Percentiles rank a stretch among this genome's conserved stretches.
These are phyloP conservation scores for Alternaria novae-zelandiae DNA, from an alignment of 2,329 filamentous ascomycete species.

Conservation along the genomic window DNA sequence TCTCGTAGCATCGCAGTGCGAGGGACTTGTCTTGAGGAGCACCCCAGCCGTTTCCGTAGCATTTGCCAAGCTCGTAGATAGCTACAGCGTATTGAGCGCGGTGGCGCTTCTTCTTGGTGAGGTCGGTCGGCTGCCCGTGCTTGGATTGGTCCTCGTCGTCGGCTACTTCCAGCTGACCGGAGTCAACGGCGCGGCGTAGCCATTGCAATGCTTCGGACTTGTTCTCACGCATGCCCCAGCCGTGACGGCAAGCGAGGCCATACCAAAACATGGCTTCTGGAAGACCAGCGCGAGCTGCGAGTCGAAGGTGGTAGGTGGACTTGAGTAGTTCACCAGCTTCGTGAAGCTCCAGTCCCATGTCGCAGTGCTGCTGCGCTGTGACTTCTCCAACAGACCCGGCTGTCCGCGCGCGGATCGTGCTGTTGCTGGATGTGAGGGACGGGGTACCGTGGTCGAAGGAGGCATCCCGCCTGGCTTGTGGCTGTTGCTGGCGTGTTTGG, in stretches of 20 bases:
- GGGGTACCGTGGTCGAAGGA: constrained; percentile 37
- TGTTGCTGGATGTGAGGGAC: constrained; percentile 52
- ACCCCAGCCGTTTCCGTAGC: constrained; percentile 98
- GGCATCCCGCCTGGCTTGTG: constrained; percentile 14
- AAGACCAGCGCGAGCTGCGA: constrained; percentile 83
- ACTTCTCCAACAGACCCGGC: constrained; percentile 62
- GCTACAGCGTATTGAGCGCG: constrained; percentile 94
- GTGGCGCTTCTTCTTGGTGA: constrained; percentile 77
- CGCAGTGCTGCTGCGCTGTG: constrained; percentile 85
- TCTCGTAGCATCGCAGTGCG: constrained; percentile 92
- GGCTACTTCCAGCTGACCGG: constrained; percentile 79
- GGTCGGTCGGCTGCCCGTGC: constrained; percentile 66
- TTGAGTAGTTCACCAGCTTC: constrained; percentile 87
- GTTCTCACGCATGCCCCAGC: constrained; percentile 96
- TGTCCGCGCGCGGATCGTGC: constrained; percentile 55
- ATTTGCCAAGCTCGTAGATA: constrained; percentile 95
- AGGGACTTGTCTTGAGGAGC: constrained; percentile 90
- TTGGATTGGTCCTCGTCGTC: constrained; percentile 75
- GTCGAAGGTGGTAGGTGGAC: constrained; percentile 92
- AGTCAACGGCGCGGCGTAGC: constrained; percentile 89
- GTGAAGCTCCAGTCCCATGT: constrained; percentile 88
- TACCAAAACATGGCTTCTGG: constrained; percentile 96
- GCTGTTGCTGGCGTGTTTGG: constrained; percentile 26
- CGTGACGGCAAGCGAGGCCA: constrained; percentile 91
- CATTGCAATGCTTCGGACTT: constrained; percentile 88